A percentile compares a stretch with the other conserved stretches of the same genome.
These are phyloP conservation scores for Dactylella cylindrospora DNA, from an alignment of 2,329 filamentous ascomycete species.

Conservation along the genomic window DNA sequence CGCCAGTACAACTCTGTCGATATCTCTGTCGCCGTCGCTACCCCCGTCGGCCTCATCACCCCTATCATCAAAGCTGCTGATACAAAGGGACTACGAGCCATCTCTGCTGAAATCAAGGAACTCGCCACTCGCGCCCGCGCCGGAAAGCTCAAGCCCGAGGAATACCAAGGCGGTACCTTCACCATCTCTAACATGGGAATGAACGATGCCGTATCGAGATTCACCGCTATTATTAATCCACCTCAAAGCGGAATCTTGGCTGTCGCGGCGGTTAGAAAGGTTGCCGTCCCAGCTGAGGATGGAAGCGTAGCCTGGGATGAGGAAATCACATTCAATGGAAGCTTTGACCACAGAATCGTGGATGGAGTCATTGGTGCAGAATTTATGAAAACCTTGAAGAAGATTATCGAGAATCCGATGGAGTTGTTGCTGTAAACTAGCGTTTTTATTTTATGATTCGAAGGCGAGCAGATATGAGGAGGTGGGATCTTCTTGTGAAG, in stretches of 20 bases:
- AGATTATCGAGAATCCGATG: conserved; percentile 94
- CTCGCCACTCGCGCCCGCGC: conserved; percentile 94
- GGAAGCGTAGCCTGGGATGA: conserved; percentile 88
- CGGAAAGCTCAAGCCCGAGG: conserved; percentile 98
- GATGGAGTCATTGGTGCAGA: conserved; percentile 87
- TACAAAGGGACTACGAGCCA: conserved; percentile 79
- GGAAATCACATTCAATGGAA: conserved; percentile 90
- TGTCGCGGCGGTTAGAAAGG: conserved; percentile 93
- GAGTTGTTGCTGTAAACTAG: conserved; percentile 82
- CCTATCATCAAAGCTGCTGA: conserved; percentile 92
- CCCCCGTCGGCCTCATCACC: conserved; percentile 90
- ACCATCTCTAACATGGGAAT: conserved; percentile 99
- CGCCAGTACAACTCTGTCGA: conserved; percentile 92
- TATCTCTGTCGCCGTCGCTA: conserved; percentile 92
- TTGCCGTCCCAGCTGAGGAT: conserved; percentile 85
- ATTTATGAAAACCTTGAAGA: conserved; percentile 96
- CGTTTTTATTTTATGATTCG: too few species aligned
- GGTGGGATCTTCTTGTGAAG: too few species aligned
- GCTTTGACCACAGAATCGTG: conserved; percentile 98
- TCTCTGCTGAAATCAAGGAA: conserved; percentile 89
- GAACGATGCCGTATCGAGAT: conserved; percentile 93
- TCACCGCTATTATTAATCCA: conserved; percentile 98
- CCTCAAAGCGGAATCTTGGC: conserved; percentile 94
- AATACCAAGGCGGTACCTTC: conserved; percentile 98
- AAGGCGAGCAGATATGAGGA: too few species aligned